Conservation (phyloP, 176 grass and related monocot genomes). For the Oryza australiensis region DNA sequence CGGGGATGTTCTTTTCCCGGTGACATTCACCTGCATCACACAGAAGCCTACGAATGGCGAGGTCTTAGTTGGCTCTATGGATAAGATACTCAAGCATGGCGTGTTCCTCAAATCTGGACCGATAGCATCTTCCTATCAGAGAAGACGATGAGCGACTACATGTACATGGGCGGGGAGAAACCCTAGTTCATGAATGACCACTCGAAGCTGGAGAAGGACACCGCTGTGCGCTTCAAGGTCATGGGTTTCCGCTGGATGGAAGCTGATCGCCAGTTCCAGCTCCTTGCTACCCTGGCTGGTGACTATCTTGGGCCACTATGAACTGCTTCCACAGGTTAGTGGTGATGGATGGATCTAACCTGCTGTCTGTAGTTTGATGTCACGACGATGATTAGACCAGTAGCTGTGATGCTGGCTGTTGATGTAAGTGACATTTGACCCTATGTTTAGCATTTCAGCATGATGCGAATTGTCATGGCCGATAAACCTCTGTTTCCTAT, state of each 20-base stretch:
- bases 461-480: not conserved
- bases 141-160: slow-evolving; percentile 70
- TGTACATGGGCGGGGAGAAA: slow-evolving; percentile 83
- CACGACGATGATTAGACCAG: not conserved
- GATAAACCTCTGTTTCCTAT: not conserved
- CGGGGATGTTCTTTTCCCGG: slow-evolving; percentile 83
- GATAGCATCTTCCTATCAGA: slow-evolving; percentile 76
- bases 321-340: slow-evolving; percentile 12
- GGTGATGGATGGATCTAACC: slow-evolving; percentile 1
- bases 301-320: slow-evolving; percentile 87
- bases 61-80: slow-evolving; percentile 62
- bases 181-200: slow-evolving; percentile 64
- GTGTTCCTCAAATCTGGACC: slow-evolving; percentile 88
- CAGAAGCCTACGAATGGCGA: slow-evolving; percentile 84
- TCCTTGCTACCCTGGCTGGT: slow-evolving; percentile 74
- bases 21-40: slow-evolving; percentile 71
- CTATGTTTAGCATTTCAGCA: not conserved
- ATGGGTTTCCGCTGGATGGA: slow-evolving; percentile 87
- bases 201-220: slow-evolving; percentile 82
- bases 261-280: slow-evolving; percentile 78
- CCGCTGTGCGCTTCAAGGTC: slow-evolving; percentile 74
- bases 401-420: slow-evolving; percentile 1
- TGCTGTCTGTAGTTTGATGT: not conserved
- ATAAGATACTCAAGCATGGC: slow-evolving; percentile 86
- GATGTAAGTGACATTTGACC: not conserved